Conservation (phyloP, 2,329 filamentous ascomycete species). For the Tolypocladium album region DNA sequence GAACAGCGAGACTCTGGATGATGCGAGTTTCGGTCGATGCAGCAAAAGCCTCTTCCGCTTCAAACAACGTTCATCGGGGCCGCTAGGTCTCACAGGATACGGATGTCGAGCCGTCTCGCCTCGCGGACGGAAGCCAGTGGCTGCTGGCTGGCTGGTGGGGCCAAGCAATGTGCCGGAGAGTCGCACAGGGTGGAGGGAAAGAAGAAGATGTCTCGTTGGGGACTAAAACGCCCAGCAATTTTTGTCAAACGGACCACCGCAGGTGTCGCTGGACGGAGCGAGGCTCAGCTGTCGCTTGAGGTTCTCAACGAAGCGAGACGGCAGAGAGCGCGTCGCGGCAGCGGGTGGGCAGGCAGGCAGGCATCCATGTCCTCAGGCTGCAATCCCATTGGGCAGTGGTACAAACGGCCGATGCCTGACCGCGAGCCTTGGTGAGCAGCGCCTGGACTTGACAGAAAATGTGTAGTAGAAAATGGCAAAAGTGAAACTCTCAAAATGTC, state of each 20-base stretch:
- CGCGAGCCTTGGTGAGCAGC: background rate
- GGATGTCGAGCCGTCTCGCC: constrained; percentile 1
- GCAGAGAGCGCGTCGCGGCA: background rate
- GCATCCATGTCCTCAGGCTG: background rate
- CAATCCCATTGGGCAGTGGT: background rate
- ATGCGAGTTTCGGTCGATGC: background rate
- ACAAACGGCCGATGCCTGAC: no score
- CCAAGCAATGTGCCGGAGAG: background rate
- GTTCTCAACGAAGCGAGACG: background rate
- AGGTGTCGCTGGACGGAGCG: background rate
- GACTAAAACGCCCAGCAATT: background rate
- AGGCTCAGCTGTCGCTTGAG: background rate
- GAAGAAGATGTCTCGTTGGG: background rate
- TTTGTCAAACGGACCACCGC: background rate
- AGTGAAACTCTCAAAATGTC: no score
- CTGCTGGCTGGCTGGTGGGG: background rate
- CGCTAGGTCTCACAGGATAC: background rate
- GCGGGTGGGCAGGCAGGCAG: background rate
- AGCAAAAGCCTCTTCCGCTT: background rate
- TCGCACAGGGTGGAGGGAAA: background rate
- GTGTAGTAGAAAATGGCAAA: background rate
- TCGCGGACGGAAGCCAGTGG: background rate
- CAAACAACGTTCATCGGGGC: background rate
- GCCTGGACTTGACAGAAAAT: background rate
- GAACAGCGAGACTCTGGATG: background rate